Evolutionary conservation across 805 yeast genomes (phyloP).

Genomic region (Candida nitratophila): DNA sequence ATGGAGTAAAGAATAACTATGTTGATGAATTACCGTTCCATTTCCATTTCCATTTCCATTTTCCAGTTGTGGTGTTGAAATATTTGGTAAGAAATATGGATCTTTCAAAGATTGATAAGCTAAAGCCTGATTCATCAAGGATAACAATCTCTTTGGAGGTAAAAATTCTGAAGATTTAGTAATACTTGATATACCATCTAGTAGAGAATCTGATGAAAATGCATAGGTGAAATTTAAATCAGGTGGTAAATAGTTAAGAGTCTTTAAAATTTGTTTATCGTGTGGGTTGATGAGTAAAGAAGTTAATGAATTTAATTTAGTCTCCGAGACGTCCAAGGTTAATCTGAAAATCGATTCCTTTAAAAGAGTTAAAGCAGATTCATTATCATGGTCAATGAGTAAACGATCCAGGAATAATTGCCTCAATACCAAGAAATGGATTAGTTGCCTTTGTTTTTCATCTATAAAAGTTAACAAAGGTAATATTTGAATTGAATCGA

Average conservation of each 20-base stretch:
- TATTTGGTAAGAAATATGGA: constrained; percentile 16
- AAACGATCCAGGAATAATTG: constrained; percentile 35
- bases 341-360: constrained; percentile 14
- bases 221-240: constrained; percentile 21
- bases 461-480: not conserved
- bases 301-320: constrained; percentile 18
- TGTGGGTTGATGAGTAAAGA: constrained; percentile 19
- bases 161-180: constrained; percentile 38
- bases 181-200: constrained; percentile 35
- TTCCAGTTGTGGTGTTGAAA: constrained; percentile 18
- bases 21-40: no score
- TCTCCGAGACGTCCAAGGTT: not conserved
- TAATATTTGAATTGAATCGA: not conserved
- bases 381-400: constrained; percentile 23
- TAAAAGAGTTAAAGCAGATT: constrained; percentile 30
- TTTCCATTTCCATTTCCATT: no score
- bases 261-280: constrained; percentile 16
- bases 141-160: constrained; percentile 46
- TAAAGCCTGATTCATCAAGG: constrained; percentile 45
- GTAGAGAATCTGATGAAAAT: constrained; percentile 32
- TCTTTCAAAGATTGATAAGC: constrained; percentile 31
- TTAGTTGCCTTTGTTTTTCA: constrained; percentile 7
- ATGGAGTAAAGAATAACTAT: constrained; percentile 10
- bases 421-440: constrained; percentile 29
- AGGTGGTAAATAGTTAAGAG: constrained; percentile 18